These are phyloP conservation scores for Boechera retrofracta DNA, from an alignment of 345 rosid genomes.

Conservation along the genomic window DNA sequence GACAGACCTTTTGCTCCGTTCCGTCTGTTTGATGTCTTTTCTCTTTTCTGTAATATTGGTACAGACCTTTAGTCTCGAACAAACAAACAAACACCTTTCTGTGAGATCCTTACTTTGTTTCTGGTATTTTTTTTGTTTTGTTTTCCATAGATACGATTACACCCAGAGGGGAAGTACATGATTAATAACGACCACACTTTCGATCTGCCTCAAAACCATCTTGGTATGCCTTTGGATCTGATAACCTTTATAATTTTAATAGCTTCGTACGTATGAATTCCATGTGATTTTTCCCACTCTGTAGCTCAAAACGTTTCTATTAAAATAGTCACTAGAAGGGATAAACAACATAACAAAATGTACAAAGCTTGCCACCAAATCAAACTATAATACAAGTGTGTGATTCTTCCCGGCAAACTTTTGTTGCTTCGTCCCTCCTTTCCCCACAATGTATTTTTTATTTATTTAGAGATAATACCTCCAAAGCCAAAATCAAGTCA, in stretches of 20 bases:
- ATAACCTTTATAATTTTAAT: not conserved
- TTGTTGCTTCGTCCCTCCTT: not conserved
- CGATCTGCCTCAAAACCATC: not conserved
- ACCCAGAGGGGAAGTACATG: not conserved
- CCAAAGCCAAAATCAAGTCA: slow-evolving; percentile 10
- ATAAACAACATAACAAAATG: slow-evolving; percentile 6
- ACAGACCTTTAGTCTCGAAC: no score
- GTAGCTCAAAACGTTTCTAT: not conserved
- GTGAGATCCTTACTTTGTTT: not conserved
- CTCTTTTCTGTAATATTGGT: not conserved
- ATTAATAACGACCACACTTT: not conserved
- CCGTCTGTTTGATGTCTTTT: not conserved
- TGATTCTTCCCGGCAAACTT: not conserved
- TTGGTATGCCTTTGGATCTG: not conserved
- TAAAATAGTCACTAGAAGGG: not conserved
- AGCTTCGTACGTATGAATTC: not conserved
- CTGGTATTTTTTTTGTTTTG: not conserved
- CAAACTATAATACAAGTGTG: slow-evolving; percentile 5
- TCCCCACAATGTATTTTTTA: slow-evolving; percentile 1
- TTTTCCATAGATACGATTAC: not conserved
- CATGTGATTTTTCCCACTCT: not conserved
- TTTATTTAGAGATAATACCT: slow-evolving; percentile 25
- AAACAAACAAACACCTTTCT: not conserved
- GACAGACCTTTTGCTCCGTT: not conserved
- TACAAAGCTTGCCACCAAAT: slow-evolving; percentile 23